phyloP scores from a whole-genome alignment of 441 rosid genomes.

The Lepidium campestre region DNA sequence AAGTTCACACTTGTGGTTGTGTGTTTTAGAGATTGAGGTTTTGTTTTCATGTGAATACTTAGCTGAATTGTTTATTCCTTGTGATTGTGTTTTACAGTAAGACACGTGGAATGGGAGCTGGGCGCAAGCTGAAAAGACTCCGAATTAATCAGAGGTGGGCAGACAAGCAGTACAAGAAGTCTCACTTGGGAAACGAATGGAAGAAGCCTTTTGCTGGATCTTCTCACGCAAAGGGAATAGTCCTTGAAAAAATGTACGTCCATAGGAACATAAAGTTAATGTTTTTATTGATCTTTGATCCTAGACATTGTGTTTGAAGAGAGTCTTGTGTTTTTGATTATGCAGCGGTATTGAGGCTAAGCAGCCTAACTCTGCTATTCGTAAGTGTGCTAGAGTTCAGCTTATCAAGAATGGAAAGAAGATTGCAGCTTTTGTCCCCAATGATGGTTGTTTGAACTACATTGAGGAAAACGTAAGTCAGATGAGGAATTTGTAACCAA shows the following conservation, averaged over 20 bases:
- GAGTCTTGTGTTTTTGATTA: neutral
- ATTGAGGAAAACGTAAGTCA: slow-evolving; percentile 49
- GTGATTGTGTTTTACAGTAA: slow-evolving; percentile 25
- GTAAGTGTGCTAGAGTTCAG: slow-evolving; percentile 58
- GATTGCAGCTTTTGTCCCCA: slow-evolving; percentile 62
- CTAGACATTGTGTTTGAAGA: neutral
- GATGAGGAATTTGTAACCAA: neutral
- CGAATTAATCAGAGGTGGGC: slow-evolving; percentile 49
- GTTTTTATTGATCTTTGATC: neutral
- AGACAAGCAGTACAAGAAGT: slow-evolving; percentile 48
- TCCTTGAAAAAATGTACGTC: slow-evolving; percentile 48
- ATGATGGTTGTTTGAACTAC: slow-evolving; percentile 61
- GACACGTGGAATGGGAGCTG: slow-evolving; percentile 65
- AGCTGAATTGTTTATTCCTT: neutral
- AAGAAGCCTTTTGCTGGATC: slow-evolving; percentile 59
- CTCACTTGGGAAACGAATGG: slow-evolving; percentile 49
- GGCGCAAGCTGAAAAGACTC: slow-evolving; percentile 42
- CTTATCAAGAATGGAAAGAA: slow-evolving; percentile 58
- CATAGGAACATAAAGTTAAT: neutral
- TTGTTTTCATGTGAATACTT: neutral
- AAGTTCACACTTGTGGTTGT: neutral
- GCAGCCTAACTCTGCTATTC: slow-evolving; percentile 63
- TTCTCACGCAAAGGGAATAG: slow-evolving; percentile 59
- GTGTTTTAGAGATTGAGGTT: neutral
- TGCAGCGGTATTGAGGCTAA: slow-evolving; percentile 57